phyloP scores from a whole-genome alignment of 75 land plant genomes.

The Picea sitchensis region DNA sequence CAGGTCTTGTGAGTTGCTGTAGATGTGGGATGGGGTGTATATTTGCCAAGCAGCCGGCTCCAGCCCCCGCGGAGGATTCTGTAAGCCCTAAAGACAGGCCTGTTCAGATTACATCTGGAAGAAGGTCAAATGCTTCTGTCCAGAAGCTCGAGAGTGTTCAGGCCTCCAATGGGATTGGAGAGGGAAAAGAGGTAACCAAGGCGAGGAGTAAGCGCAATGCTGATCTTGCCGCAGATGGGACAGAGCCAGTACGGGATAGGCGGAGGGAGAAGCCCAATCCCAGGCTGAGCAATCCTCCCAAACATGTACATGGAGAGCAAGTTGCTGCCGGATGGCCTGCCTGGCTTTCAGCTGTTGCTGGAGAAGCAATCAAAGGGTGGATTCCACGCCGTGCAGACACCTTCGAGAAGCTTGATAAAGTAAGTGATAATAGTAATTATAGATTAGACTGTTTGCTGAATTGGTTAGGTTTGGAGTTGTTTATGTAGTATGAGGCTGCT shows the following conservation, averaged over 20 bases:
- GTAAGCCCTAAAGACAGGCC: neutral
- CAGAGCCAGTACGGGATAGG: conserved; percentile 8
- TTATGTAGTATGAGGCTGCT: neutral
- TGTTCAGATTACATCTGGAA: neutral
- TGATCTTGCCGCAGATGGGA: neutral
- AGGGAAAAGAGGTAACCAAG: conserved; percentile 11
- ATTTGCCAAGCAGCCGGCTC: conserved; percentile 10
- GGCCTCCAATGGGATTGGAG: conserved; percentile 10
- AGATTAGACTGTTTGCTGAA: neutral
- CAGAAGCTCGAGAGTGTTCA: neutral
- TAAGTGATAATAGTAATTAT: conserved; percentile 1
- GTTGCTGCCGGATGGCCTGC: conserved; percentile 53
- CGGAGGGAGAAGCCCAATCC: conserved; percentile 18
- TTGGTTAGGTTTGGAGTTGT: neutral
- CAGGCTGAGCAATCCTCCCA: conserved; percentile 22
- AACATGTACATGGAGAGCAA: conserved; percentile 33
- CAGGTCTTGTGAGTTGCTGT: neutral
- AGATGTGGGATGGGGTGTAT: conserved; percentile 11
- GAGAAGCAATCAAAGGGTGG: conserved; percentile 50
- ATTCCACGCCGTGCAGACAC: conserved; percentile 51
- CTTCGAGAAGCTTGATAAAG: conserved; percentile 49
- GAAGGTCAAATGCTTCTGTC: neutral
- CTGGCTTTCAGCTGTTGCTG: conserved; percentile 50
- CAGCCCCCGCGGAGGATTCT: neutral
- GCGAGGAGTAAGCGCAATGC: conserved; percentile 18